These are phyloP conservation scores for Nitzschia sp. DNA, from an alignment of 108 stramenopile species.

Conservation along the genomic window DNA sequence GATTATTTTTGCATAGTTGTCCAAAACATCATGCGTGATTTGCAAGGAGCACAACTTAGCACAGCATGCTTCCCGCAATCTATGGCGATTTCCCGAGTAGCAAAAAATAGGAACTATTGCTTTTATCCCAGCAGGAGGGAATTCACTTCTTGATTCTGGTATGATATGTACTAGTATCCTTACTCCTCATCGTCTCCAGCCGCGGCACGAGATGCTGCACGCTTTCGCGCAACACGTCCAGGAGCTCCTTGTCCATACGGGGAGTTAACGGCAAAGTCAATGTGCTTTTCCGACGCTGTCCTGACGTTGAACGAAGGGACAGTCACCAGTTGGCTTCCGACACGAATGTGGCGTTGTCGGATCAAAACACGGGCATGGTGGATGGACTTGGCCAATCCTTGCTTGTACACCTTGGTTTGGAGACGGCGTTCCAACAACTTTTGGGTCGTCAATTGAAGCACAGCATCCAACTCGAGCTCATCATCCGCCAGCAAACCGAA, in stretches of 20 bases:
- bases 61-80: no score
- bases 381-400: constrained; percentile 98
- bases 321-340: constrained; percentile 97
- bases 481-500: constrained; percentile 97
- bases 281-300: constrained; percentile 97
- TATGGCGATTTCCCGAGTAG: no score
- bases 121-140: not conserved
- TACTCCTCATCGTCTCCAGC: constrained; percentile 88
- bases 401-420: constrained; percentile 98
- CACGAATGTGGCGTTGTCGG: constrained; percentile 99
- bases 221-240: constrained; percentile 97
- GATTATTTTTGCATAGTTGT: no score
- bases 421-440: constrained; percentile 97
- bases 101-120: not conserved
- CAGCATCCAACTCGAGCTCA: constrained; percentile 95
- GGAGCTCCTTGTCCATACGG: constrained; percentile 97
- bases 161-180: constrained; percentile 6
- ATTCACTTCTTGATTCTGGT: constrained; percentile 6
- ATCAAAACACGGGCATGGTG: constrained; percentile 99
- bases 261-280: constrained; percentile 96
- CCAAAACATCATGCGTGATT: no score
- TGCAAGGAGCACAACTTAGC: no score
- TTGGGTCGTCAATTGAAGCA: constrained; percentile 98
- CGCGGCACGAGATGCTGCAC: constrained; percentile 92
- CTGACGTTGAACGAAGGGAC: constrained; percentile 98